phyloP scores from a whole-genome alignment of 1,139 yeast species.

The Zygosaccharomyces sapae region DNA sequence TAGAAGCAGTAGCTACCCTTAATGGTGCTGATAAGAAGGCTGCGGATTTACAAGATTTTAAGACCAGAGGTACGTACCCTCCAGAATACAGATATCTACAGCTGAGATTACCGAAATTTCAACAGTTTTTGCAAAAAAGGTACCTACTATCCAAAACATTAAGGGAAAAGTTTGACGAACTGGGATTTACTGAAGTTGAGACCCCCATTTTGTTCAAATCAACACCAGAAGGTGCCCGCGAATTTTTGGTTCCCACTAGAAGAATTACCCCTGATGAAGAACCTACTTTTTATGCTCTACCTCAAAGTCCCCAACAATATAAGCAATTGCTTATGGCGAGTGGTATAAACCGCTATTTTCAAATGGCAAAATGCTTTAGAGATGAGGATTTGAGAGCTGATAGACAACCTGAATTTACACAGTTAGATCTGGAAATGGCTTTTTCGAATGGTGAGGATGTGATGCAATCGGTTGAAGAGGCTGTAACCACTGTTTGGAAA shows the following conservation, averaged over 20 bases:
- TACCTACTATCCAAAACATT: constrained; percentile 56
- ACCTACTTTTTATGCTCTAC: constrained; percentile 75
- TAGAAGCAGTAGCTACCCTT: constrained; percentile 50
- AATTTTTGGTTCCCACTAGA: constrained; percentile 89
- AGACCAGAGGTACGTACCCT: constrained; percentile 51
- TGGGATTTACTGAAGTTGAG: constrained; percentile 73
- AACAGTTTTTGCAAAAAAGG: constrained; percentile 55
- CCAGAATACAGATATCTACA: constrained; percentile 79
- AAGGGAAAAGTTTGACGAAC: constrained; percentile 48
- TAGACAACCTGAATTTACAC: constrained; percentile 97
- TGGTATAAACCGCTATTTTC: constrained; percentile 82
- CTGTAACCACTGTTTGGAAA: constrained; percentile 56
- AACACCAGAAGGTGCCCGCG: constrained; percentile 98
- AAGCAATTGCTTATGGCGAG: constrained; percentile 93
- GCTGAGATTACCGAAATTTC: constrained; percentile 59
- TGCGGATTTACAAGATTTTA: constrained; percentile 61
- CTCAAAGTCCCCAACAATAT: constrained; percentile 97
- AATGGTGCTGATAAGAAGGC: constrained; percentile 65
- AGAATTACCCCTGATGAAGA: constrained; percentile 6
- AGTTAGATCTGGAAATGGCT: constrained; percentile 89
- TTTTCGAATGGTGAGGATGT: constrained; percentile 70
- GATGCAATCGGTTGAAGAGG: constrained; percentile 55
- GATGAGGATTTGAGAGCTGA: constrained; percentile 94
- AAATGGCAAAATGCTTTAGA: constrained; percentile 88
- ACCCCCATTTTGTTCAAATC: constrained; percentile 91